A percentile compares a stretch with the other conserved stretches of the same genome.
Evolutionary conservation across 257 asterid genomes (phyloP).

Genomic region (Paraleonurus japonicus): DNA sequence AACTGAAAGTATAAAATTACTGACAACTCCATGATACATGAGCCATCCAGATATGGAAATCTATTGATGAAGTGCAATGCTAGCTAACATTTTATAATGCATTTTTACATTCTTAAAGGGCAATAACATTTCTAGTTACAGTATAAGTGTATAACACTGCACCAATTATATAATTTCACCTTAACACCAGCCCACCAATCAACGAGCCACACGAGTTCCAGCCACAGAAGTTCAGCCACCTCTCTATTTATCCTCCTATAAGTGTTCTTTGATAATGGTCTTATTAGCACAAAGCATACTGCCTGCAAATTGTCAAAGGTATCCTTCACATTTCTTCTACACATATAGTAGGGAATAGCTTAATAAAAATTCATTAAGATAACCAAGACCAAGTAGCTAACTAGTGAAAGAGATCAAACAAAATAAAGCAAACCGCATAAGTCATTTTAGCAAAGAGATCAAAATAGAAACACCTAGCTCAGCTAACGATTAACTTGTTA

Average conservation of each 20-base stretch:
- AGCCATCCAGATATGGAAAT: not conserved
- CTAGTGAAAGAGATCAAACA: not conserved
- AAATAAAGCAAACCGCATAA: not conserved
- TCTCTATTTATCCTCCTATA: conserved; percentile 79
- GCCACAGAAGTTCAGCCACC: conserved; percentile 81
- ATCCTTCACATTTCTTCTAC: conserved; percentile 15
- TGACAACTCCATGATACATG: not conserved
- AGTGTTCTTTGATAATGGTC: conserved; percentile 71
- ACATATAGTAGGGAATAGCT: not conserved
- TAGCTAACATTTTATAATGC: not conserved
- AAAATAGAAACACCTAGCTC: not conserved
- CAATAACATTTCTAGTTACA: not conserved
- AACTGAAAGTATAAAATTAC: not conserved
- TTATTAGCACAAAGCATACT: conserved; percentile 55
- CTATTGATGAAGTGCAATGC: not conserved
- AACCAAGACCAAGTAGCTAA: conserved; percentile 5
- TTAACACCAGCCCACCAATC: conserved; percentile 99
- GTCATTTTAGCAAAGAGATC: not conserved
- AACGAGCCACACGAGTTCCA: conserved; percentile 93
- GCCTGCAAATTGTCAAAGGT: conserved; percentile 48
- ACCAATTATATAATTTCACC: conserved; percentile 41
- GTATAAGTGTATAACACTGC: not conserved
- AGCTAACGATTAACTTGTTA: conserved; percentile 11
- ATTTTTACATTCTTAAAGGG: not conserved
- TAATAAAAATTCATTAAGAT: not conserved